Evolutionary conservation across 768 basidiomycete species (phyloP).

Genomic region (Panus rudis): DNA sequence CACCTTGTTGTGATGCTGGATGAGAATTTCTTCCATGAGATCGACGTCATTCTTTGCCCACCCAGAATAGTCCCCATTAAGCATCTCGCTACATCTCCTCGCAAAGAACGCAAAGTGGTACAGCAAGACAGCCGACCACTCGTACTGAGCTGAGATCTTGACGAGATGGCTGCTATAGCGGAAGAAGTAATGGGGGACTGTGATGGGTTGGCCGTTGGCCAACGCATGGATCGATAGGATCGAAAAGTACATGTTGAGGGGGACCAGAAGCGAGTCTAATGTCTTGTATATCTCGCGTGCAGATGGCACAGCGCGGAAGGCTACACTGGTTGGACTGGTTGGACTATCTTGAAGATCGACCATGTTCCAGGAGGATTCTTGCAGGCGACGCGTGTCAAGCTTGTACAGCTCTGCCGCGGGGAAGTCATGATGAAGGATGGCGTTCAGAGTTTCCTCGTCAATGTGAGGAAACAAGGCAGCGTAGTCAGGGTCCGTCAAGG

Average conservation of each 20-base stretch:
- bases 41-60: conserved; percentile 24
- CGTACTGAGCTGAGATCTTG: conserved; percentile 22
- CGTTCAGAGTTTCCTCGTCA: conserved; percentile 16
- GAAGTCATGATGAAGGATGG: conserved; percentile 19
- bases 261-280: conserved; percentile 22
- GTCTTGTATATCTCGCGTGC: conserved; percentile 21
- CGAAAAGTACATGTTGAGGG: conserved; percentile 24
- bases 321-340: too few species aligned
- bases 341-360: conserved; percentile 22
- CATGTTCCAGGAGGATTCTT: conserved; percentile 22
- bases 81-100: conserved; percentile 22
- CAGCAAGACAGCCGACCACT: conserved; percentile 21
- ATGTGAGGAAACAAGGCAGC: conserved; percentile 19
- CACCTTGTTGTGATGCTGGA: conserved; percentile 19
- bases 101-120: conserved; percentile 23
- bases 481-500: conserved; percentile 9
- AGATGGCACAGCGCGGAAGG: conserved; percentile 15
- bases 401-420: conserved; percentile 22
- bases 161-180: conserved; percentile 24
- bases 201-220: conserved; percentile 15
- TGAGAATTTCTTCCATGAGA: conserved; percentile 24
- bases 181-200: conserved; percentile 23
- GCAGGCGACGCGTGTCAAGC: conserved; percentile 25
- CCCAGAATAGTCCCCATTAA: conserved; percentile 19
- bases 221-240: conserved; percentile 20